A percentile compares a stretch with the other conserved stretches of the same genome.
Conservation (phyloP, 495 filamentous ascomycete species). For the Penicillium bovifimosum region DNA sequence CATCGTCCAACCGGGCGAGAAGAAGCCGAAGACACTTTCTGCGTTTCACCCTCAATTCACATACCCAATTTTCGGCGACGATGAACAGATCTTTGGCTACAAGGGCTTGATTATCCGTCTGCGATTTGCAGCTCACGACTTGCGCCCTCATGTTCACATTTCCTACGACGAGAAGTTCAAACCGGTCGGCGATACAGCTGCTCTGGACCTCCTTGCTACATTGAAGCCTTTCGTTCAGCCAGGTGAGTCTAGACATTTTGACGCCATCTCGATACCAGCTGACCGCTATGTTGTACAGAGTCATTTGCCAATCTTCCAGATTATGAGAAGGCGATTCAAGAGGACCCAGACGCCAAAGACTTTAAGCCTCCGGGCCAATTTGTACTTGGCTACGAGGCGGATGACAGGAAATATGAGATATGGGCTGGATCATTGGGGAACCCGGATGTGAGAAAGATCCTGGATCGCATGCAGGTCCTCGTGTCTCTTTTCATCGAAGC, state of each 20-base stretch:
- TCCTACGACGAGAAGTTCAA: slow-evolving; percentile 70
- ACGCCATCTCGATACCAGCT: background rate
- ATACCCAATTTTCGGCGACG: slow-evolving; percentile 86
- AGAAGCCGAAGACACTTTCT: slow-evolving; percentile 51
- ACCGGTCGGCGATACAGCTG: slow-evolving; percentile 60
- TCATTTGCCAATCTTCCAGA: slow-evolving; percentile 56
- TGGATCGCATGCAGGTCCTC: slow-evolving; percentile 75
- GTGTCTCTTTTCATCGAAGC: slow-evolving; percentile 91
- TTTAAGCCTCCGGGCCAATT: slow-evolving; percentile 59
- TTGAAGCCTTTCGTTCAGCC: slow-evolving; percentile 64
- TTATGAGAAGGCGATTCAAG: slow-evolving; percentile 54
- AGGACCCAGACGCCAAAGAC: slow-evolving; percentile 45
- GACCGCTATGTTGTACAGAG: slow-evolving; percentile 33
- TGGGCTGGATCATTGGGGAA: slow-evolving; percentile 55
- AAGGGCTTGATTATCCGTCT: slow-evolving; percentile 69
- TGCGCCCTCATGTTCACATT: slow-evolving; percentile 69
- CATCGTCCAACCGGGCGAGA: slow-evolving; percentile 53
- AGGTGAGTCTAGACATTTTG: slow-evolving; percentile 38
- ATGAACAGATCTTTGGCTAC: slow-evolving; percentile 89
- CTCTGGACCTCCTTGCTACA: slow-evolving; percentile 59
- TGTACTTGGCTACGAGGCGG: slow-evolving; percentile 45
- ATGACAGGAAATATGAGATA: slow-evolving; percentile 52
- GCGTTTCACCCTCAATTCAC: slow-evolving; percentile 83
- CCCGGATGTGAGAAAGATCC: slow-evolving; percentile 53
- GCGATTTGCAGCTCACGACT: slow-evolving; percentile 72